Evolutionary conservation across 208 protist genomes (phyloP), one percentile per base, ranked within the genome.

Genomic region (Trypanosoma grayi): DNA sequence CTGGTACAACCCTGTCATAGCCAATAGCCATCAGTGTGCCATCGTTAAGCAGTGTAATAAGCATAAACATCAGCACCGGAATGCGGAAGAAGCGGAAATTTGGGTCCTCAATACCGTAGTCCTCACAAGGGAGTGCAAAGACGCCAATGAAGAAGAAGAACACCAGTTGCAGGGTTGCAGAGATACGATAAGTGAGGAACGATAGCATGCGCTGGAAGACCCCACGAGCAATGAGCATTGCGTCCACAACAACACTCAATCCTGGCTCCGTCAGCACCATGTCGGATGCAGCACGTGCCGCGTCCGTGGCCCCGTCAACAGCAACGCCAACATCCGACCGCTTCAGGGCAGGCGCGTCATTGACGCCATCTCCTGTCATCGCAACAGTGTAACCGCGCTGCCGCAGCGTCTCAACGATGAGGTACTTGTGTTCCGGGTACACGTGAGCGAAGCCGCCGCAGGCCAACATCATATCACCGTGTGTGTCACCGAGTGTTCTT

Each of bases 351-450:
- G 96, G 96, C 20, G 95, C 87, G 72, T 98, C 97, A 77, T 98
- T 98, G 4, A 98, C 93, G 55, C 97, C 98, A 81, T 99, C 98
- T 58, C 97, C 98, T 46, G 95, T 98, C 97, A 99, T 98, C 55
- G 94, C 96, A 30, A 91, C 85, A 22, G 93, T 88, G 73, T 93
- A 90, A 27, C 88, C 85, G 18, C 75, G 66, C 55, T 94, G 77
- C 57, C 97, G 92, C 43, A 98, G 83, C 20, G 82, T 66, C 66
- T 95, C 75, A 5, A 98, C 94, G 74, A 98, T 97, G 31, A 94
- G 75, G 66, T 90, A 97, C 72, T 99, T 99, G 77, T 98, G 87
- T 74, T 98, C 94, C 25, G 96, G 96, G 67, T 92, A 95, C 51
- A 98, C 95, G 64, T 97, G 81, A 30, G 92, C 93, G 73, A 97